A percentile compares a stretch with the other conserved stretches of the same genome.
Conservation (phyloP, 2,329 filamentous ascomycete species). For the Graphilbum fragrans region DNA sequence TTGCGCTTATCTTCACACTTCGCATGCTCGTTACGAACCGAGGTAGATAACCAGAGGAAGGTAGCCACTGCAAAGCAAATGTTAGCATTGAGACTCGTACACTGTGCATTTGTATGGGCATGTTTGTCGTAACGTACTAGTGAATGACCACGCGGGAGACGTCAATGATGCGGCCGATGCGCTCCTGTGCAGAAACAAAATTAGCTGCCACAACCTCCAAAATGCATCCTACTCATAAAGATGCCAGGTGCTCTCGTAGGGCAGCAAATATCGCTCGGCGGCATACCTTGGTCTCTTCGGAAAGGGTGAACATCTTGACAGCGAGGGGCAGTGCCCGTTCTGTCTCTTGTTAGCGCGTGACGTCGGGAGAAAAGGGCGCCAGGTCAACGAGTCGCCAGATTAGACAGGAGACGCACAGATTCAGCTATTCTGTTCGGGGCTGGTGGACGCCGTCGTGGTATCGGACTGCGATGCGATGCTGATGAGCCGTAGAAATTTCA, state of each 20-base stretch:
- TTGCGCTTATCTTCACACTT: too few species aligned
- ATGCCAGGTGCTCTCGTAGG: too few species aligned
- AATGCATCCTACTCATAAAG: too few species aligned
- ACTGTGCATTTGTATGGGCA: neutral
- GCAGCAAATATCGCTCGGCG: neutral
- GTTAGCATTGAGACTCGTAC: constrained; percentile 20
- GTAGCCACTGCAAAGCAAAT: constrained; percentile 65
- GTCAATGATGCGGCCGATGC: constrained; percentile 94
- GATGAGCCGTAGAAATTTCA: too few species aligned
- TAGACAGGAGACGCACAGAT: too few species aligned
- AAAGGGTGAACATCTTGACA: constrained; percentile 52
- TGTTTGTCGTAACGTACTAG: constrained; percentile 55
- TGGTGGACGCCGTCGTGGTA: too few species aligned
- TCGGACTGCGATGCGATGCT: too few species aligned
- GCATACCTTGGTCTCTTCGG: constrained; percentile 89
- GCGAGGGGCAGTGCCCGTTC: neutral
- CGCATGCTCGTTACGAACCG: constrained; percentile 56
- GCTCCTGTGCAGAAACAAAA: constrained; percentile 54
- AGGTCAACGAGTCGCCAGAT: too few species aligned
- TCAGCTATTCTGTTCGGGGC: too few species aligned
- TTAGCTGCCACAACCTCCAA: too few species aligned
- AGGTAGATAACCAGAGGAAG: constrained; percentile 94
- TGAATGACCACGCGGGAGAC: constrained; percentile 87
- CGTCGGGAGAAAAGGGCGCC: too few species aligned
- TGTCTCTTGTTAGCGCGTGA: too few species aligned